These are phyloP conservation scores for Eudorina sp. DNA, from an alignment of 139 green algal genomes.

Conservation along the genomic window DNA sequence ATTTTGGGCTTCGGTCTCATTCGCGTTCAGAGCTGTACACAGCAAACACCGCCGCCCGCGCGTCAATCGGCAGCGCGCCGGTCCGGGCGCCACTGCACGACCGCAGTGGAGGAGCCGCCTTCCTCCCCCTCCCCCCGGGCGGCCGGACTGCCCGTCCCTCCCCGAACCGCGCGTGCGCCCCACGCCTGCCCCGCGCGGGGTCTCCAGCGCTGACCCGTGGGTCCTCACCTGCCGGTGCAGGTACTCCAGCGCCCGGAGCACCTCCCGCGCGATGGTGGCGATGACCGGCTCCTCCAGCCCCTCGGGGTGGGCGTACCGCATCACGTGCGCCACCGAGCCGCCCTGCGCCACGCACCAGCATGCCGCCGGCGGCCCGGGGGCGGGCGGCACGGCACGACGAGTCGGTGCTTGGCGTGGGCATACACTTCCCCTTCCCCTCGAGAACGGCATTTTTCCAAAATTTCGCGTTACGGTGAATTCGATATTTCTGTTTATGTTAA, in stretches of 20 bases:
- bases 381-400: background rate
- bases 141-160: no score
- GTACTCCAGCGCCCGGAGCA: constrained; percentile 93
- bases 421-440: background rate
- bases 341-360: constrained; percentile 49
- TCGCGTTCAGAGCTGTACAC: no score
- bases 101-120: background rate
- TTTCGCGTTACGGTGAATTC: no score
- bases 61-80: no score
- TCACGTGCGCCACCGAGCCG: constrained; percentile 83
- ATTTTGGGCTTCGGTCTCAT: no score
- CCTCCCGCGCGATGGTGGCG: constrained; percentile 82
- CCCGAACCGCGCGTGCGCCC: no score
- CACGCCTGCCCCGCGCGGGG: no score
- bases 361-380: background rate
- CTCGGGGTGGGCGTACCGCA: constrained; percentile 85
- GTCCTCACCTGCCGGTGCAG: constrained; percentile 82
- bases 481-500: background rate
- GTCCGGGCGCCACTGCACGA: no score
- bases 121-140: no score
- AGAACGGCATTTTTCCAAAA: no score
- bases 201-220: no score
- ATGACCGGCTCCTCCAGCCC: constrained; percentile 92
- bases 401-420: background rate
- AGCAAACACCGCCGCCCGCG: no score